Conservation (phyloP, 1,139 yeast species). For the Lodderomyces margitis region DNA sequence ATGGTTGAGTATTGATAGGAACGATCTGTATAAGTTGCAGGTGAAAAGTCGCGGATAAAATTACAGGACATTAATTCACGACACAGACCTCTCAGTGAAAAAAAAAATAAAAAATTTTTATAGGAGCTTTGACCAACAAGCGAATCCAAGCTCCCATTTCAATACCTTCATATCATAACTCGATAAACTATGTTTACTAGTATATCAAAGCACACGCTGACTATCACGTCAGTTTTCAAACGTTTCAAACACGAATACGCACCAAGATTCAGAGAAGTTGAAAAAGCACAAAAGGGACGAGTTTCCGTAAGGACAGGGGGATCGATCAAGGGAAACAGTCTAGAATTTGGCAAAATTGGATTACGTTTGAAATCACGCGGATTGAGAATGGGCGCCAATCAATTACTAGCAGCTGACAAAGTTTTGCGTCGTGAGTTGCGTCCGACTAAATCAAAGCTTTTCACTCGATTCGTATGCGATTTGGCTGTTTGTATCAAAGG, state of each 20-base stretch:
- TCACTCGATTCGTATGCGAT: constrained; percentile 80
- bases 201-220: background rate
- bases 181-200: constrained; percentile 1
- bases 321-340: constrained; percentile 79
- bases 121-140: background rate
- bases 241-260: constrained; percentile 84
- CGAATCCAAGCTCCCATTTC: background rate
- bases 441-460: constrained; percentile 64
- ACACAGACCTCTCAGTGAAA: background rate
- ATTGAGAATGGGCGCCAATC: constrained; percentile 81
- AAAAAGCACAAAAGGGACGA: constrained; percentile 91
- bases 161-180: background rate
- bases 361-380: constrained; percentile 87
- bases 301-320: constrained; percentile 96
- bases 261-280: constrained; percentile 70
- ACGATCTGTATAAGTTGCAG: too few relatives aligned
- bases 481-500: constrained; percentile 95
- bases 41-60: background rate
- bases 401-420: constrained; percentile 86
- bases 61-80: background rate
- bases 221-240: constrained; percentile 7
- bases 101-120: background rate
- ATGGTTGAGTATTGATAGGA: too few relatives aligned
- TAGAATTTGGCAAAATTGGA: constrained; percentile 83
- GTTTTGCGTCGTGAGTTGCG: constrained; percentile 81